A percentile compares a stretch with the other conserved stretches of the same genome.
These are phyloP conservation scores for Coemansia sp. DNA, from an alignment of 192 early-diverging fungal species.

Conservation along the genomic window DNA sequence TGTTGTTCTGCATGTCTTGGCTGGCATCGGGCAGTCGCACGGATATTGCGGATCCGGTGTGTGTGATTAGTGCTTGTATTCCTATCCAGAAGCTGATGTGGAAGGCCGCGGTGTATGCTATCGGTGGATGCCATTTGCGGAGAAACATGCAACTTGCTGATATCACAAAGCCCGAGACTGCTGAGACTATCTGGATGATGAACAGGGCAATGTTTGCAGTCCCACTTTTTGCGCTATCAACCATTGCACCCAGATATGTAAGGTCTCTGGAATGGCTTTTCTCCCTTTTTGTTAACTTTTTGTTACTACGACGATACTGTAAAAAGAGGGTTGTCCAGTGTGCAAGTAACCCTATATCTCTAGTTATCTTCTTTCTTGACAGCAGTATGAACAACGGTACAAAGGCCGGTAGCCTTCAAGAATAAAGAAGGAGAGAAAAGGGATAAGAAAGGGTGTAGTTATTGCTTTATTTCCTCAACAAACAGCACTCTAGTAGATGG, in stretches of 20 bases:
- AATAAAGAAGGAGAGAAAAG: not conserved
- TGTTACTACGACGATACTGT: no score
- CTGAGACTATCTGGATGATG: conserved; percentile 46
- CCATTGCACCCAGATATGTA: conserved; percentile 13
- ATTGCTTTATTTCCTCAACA: not conserved
- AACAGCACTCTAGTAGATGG: not conserved
- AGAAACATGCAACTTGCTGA: conserved; percentile 43
- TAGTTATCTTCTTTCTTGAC: no score
- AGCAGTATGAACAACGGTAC: no score
- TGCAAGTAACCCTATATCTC: no score
- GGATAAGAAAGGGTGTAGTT: not conserved
- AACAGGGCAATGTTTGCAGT: conserved; percentile 42
- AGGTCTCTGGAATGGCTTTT: not conserved
- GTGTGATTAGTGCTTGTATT: conserved; percentile 48
- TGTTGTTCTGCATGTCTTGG: conserved; percentile 33
- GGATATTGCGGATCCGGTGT: conserved; percentile 44
- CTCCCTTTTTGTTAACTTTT: no score
- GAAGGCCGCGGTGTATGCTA: conserved; percentile 50
- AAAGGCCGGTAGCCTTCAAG: not conserved
- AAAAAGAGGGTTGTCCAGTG: no score
- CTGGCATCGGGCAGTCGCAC: conserved; percentile 39
- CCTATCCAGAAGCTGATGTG: conserved; percentile 55
- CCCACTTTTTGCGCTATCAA: conserved; percentile 29
- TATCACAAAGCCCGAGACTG: conserved; percentile 43
- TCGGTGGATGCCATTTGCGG: conserved; percentile 46